These are phyloP conservation scores for Spirogloea muscicola DNA, from an alignment of 139 green algal genomes.

Conservation along the genomic window DNA sequence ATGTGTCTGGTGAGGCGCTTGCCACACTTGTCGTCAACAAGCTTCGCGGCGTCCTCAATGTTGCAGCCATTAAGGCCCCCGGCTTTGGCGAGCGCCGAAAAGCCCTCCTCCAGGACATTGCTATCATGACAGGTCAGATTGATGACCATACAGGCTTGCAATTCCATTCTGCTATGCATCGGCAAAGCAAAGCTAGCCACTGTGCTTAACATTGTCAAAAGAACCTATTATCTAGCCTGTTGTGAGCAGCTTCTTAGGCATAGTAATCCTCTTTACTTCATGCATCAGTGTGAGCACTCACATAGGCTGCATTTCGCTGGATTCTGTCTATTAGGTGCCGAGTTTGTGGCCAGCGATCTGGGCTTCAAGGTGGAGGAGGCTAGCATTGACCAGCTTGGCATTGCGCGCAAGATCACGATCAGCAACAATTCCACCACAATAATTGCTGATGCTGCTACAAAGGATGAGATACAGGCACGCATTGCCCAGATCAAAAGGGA, in stretches of 20 bases:
- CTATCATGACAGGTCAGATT: constrained; percentile 45
- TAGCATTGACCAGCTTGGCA: constrained; percentile 84
- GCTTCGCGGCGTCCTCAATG: constrained; percentile 90
- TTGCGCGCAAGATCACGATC: constrained; percentile 84
- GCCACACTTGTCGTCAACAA: constrained; percentile 99
- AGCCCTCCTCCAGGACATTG: constrained; percentile 79
- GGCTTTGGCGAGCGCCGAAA: constrained; percentile 85
- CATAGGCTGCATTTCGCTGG: too few relatives aligned
- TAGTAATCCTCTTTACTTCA: too few relatives aligned
- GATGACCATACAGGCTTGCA: too few relatives aligned
- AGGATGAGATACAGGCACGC: constrained; percentile 94
- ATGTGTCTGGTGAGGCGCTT: constrained; percentile 89
- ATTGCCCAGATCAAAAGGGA: constrained; percentile 95
- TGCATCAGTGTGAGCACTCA: too few relatives aligned
- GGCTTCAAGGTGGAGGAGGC: constrained; percentile 71
- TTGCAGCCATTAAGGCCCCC: constrained; percentile 80
- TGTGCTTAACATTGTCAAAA: too few relatives aligned
- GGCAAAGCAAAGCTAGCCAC: too few relatives aligned
- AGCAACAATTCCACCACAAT: constrained; percentile 75
- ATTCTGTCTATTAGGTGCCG: constrained; percentile 78
- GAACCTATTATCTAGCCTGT: too few relatives aligned
- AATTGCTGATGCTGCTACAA: constrained; percentile 88
- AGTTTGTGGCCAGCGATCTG: constrained; percentile 94
- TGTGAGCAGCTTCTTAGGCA: too few relatives aligned
- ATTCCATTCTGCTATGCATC: too few relatives aligned